These are phyloP conservation scores for Jasminum sambac DNA, from an alignment of 257 asterid genomes.

Conservation along the genomic window DNA sequence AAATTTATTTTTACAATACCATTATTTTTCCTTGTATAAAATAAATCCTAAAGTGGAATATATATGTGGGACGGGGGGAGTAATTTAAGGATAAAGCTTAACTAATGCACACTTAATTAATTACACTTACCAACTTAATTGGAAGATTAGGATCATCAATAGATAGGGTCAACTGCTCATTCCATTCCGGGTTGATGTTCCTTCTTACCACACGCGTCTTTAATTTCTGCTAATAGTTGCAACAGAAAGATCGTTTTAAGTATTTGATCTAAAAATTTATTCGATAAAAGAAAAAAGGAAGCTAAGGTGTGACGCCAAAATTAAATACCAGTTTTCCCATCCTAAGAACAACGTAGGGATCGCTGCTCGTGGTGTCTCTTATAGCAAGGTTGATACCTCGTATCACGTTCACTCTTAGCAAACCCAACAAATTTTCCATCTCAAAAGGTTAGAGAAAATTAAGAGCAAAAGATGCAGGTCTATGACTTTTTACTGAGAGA, in stretches of 20 bases:
- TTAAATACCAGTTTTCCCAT: conserved; percentile 2
- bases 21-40: too few species aligned
- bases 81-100: background rate
- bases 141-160: conserved; percentile 19
- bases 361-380: conserved; percentile 19
- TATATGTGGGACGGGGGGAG: too few species aligned
- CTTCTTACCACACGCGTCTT: conserved; percentile 24
- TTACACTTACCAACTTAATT: conserved; percentile 19
- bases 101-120: background rate
- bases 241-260: background rate
- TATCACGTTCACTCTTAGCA: conserved; percentile 22
- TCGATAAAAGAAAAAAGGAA: too few species aligned
- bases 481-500: background rate
- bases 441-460: background rate
- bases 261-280: background rate
- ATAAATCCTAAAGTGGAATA: too few species aligned
- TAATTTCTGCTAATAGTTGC: conserved; percentile 22
- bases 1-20: too few species aligned
- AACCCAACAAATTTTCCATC: conserved; percentile 25
- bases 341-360: background rate
- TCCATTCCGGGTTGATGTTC: conserved; percentile 25
- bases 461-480: background rate
- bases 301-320: background rate
- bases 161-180: conserved; percentile 20
- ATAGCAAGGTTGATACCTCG: conserved; percentile 28